Conservation (phyloP, 1,139 yeast species). For the Geotrichum armillariae region DNA sequence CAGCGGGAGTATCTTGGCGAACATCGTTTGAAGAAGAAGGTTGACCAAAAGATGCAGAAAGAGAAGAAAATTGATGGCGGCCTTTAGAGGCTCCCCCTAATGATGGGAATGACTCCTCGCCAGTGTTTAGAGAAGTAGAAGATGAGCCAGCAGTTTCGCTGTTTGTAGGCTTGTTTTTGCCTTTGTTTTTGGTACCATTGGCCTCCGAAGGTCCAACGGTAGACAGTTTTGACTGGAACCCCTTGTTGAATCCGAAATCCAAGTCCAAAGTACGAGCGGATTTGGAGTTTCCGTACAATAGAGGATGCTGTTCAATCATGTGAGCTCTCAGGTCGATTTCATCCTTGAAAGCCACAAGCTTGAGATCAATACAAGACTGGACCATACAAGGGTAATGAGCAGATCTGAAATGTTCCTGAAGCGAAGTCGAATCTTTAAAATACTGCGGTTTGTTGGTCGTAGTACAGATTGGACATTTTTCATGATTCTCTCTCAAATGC, state of each 20-base stretch:
- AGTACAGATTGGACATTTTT: constrained; percentile 88
- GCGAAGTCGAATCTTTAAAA: constrained; percentile 70
- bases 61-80: constrained; percentile 18
- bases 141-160: constrained; percentile 23
- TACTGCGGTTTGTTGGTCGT: constrained; percentile 67
- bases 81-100: constrained; percentile 29
- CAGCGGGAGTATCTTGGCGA: constrained; percentile 44
- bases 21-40: constrained; percentile 12
- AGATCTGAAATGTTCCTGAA: constrained; percentile 69
- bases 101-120: constrained; percentile 33
- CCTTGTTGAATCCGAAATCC: constrained; percentile 34
- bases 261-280: constrained; percentile 35
- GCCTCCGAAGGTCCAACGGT: constrained; percentile 39
- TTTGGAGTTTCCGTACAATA: constrained; percentile 40
- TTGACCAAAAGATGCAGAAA: constrained; percentile 16
- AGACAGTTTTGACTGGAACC: constrained; percentile 68
- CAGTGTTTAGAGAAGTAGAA: constrained; percentile 24
- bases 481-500: constrained; percentile 84
- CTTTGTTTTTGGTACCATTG: constrained; percentile 11
- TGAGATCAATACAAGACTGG: constrained; percentile 81
- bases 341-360: constrained; percentile 87
- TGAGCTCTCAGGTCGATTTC: constrained; percentile 88
- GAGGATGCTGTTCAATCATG: constrained; percentile 80
- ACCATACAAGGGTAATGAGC: constrained; percentile 80
- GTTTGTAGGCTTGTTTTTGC: constrained; percentile 13